phyloP scores from a whole-genome alignment of 805 yeast species.

The Middelhovenomyces tepae region DNA sequence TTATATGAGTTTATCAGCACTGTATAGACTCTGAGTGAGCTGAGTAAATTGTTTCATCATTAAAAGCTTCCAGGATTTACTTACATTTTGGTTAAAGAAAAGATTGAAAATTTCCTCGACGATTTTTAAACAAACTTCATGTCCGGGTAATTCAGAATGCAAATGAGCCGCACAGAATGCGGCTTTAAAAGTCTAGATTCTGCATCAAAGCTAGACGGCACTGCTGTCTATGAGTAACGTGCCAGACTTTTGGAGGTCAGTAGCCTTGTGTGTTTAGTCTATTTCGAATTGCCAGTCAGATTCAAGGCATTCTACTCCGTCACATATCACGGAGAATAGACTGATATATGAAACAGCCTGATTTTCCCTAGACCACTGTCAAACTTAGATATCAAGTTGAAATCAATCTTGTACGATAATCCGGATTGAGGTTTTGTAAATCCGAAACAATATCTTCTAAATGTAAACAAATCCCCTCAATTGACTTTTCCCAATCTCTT shows the following conservation, averaged over 20 bases:
- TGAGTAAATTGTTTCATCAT: conserved; percentile 21
- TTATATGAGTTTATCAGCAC: conserved; percentile 21
- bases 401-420: too few species aligned
- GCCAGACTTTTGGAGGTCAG: too few species aligned
- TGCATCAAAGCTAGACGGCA: neutral
- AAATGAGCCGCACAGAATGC: conserved; percentile 3
- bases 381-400: conserved; percentile 3
- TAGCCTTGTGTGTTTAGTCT: too few species aligned
- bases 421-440: neutral
- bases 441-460: conserved; percentile 17
- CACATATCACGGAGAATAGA: too few species aligned
- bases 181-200: neutral
- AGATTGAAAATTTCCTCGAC: neutral
- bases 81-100: conserved; percentile 1
- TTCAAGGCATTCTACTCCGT: too few species aligned
- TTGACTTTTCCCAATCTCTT: conserved; percentile 12
- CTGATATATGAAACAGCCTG: too few species aligned
- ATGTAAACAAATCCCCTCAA: conserved; percentile 14
- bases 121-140: neutral
- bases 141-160: conserved; percentile 2
- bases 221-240: neutral
- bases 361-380: too few species aligned
- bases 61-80: conserved; percentile 1
- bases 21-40: conserved; percentile 22
- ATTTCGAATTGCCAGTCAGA: too few species aligned